These are phyloP conservation scores for Prunus persica DNA, from an alignment of 306 rosid genomes.

Conservation along the genomic window DNA sequence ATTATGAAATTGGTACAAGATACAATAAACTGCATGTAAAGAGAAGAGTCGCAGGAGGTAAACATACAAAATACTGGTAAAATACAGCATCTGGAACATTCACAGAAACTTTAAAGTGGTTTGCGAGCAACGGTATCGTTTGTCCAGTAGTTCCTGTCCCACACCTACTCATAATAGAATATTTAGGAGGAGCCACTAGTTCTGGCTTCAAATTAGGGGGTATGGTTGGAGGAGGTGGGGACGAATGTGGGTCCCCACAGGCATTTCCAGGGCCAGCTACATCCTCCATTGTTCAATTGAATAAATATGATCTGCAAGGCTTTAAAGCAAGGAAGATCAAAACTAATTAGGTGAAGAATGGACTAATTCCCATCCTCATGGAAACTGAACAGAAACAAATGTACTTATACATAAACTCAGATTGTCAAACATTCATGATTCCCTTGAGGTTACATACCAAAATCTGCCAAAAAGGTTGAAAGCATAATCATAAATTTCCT, in stretches of 20 bases:
- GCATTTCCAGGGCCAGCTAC: slow-evolving; percentile 28
- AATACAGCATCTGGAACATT: slow-evolving; percentile 59
- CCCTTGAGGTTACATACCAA: neutral
- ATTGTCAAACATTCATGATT: neutral
- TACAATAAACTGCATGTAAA: neutral
- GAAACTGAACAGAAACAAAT: neutral
- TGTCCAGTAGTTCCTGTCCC: slow-evolving; percentile 61
- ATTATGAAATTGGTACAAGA: slow-evolving; percentile 14
- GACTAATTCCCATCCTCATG: neutral
- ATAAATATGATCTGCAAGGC: slow-evolving; percentile 11
- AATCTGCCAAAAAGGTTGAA: neutral
- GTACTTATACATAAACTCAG: neutral
- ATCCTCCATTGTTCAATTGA: slow-evolving; percentile 35
- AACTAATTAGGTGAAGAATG: slow-evolving; percentile 13
- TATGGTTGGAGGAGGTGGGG: slow-evolving; percentile 28
- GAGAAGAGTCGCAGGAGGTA: slow-evolving; percentile 6
- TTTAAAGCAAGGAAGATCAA: neutral
- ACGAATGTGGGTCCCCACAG: slow-evolving; percentile 30
- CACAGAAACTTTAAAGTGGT: slow-evolving; percentile 64
- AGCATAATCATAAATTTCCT: neutral
- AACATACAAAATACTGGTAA: slow-evolving; percentile 81
- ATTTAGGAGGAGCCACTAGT: slow-evolving; percentile 26
- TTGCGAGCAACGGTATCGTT: slow-evolving; percentile 46
- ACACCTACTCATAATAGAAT: slow-evolving; percentile 52
- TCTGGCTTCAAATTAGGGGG: slow-evolving; percentile 31